A percentile compares a stretch with the other conserved stretches of the same genome.
These are phyloP conservation scores for Aspergillus ochraceus DNA, from an alignment of 2,329 filamentous ascomycete species.

Conservation along the genomic window DNA sequence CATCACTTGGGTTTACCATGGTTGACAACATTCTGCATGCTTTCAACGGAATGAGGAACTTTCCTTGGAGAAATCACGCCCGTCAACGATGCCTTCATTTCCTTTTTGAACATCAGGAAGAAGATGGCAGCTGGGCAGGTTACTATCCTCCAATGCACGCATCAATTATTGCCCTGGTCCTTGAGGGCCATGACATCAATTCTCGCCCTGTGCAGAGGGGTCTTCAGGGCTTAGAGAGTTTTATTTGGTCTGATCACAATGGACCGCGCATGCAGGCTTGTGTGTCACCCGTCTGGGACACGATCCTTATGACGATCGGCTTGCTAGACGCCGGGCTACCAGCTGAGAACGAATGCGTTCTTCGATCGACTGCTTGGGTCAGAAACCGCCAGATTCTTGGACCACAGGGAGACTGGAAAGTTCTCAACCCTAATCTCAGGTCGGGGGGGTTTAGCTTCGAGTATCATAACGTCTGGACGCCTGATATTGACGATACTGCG, in stretches of 20 bases:
- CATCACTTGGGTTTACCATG: background rate
- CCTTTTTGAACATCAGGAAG: slow-evolving; percentile 34
- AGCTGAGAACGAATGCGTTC: background rate
- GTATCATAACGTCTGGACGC: slow-evolving; percentile 34
- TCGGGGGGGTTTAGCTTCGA: slow-evolving; percentile 35
- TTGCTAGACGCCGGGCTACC: slow-evolving; percentile 23
- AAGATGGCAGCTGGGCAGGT: slow-evolving; percentile 32
- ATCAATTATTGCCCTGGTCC: slow-evolving; percentile 25
- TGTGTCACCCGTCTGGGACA: slow-evolving; percentile 39
- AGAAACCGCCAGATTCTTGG: slow-evolving; percentile 24
- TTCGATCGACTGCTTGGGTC: slow-evolving; percentile 15
- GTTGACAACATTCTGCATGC: background rate
- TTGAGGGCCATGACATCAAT: slow-evolving; percentile 29
- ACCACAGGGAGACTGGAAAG: slow-evolving; percentile 29
- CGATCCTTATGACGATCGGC: slow-evolving; percentile 31
- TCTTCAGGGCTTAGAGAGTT: slow-evolving; percentile 29
- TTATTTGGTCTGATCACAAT: slow-evolving; percentile 23
- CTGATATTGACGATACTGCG: slow-evolving; percentile 37
- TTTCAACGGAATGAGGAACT: background rate
- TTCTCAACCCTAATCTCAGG: slow-evolving; percentile 21
- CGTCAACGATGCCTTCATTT: slow-evolving; percentile 27
- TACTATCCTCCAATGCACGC: slow-evolving; percentile 31
- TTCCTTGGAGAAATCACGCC: slow-evolving; percentile 9
- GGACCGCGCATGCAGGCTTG: slow-evolving; percentile 32
- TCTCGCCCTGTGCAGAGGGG: slow-evolving; percentile 20